Conservation (phyloP, 352 stramenopile species). For the Phytophthora macrochlamydospora region DNA sequence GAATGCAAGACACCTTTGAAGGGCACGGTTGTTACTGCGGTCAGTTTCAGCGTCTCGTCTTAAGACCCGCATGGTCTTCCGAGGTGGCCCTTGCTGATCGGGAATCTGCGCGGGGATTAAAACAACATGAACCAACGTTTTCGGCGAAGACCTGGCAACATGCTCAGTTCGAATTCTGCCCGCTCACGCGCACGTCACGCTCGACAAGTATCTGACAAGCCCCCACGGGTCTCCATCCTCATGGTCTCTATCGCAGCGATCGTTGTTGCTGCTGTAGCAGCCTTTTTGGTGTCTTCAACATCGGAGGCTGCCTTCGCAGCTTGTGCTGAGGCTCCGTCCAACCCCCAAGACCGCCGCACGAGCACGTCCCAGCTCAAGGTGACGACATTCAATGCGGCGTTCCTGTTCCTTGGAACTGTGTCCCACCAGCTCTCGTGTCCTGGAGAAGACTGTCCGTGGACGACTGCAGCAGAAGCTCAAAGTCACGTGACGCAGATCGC, state of each 20-base stretch:
- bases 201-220: not conserved
- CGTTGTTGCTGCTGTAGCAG: conserved; percentile 18
- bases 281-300: conserved; percentile 17
- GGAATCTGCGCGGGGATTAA: too few relatives aligned
- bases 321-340: conserved; percentile 50
- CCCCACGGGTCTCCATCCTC: conserved; percentile 43
- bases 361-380: conserved; percentile 65
- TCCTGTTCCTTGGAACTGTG: conserved; percentile 57
- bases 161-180: conserved; percentile 36
- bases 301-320: conserved; percentile 43
- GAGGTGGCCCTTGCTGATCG: too few relatives aligned
- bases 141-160: not conserved
- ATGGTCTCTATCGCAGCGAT: conserved; percentile 11
- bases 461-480: conserved; percentile 36
- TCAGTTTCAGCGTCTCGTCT: conserved; percentile 3
- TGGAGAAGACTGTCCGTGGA: conserved; percentile 60
- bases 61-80: not conserved
- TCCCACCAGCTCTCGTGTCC: conserved; percentile 49
- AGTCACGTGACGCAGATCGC: conserved; percentile 62
- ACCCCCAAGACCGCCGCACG: conserved; percentile 43
- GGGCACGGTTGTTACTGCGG: not conserved
- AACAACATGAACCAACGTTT: too few relatives aligned
- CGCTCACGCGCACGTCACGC: conserved; percentile 8
- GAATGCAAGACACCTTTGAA: not conserved
- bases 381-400: conserved; percentile 69